Conservation (phyloP, 2,329 filamentous ascomycete genomes). For the Byssochlamys sp. region DNA sequence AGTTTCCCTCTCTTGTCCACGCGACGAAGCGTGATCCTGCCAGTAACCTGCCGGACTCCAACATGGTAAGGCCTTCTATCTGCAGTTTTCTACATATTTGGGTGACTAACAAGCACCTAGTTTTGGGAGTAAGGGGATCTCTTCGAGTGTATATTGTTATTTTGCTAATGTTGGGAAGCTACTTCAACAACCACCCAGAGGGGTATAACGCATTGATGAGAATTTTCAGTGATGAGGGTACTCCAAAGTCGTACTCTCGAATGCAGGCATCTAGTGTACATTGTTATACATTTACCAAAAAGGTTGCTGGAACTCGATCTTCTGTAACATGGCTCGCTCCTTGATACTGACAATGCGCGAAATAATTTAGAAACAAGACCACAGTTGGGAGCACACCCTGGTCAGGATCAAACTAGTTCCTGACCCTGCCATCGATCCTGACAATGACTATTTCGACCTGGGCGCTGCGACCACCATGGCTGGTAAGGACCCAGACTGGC, state of each 20-base stretch:
- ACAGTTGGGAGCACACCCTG: slow-evolving; percentile 1
- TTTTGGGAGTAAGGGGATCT: background rate
- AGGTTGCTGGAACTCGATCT: background rate
- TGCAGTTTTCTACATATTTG: no score
- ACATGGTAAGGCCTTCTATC: background rate
- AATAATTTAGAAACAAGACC: background rate
- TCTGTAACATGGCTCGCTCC: background rate
- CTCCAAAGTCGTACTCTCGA: background rate
- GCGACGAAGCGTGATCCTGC: slow-evolving; percentile 4
- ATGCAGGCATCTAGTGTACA: background rate
- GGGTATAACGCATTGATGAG: slow-evolving; percentile 6
- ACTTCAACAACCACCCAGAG: slow-evolving; percentile 5
- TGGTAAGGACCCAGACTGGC: no score
- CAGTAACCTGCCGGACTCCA: slow-evolving; percentile 4
- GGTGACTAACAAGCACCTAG: no score
- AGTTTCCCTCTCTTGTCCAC: slow-evolving; percentile 3
- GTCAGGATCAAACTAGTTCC: background rate
- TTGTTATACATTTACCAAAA: slow-evolving; percentile 1
- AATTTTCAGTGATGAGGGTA: slow-evolving; percentile 6
- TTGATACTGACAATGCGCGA: no score
- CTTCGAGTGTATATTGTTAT: background rate
- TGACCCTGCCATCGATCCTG: background rate
- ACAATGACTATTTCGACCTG: background rate
- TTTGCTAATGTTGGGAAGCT: background rate
- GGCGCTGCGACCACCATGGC: no score